Percentiles rank a stretch among this genome's conserved stretches.
phyloP scores from a whole-genome alignment of 441 rosid species.

The Erysimum pusillum region DNA sequence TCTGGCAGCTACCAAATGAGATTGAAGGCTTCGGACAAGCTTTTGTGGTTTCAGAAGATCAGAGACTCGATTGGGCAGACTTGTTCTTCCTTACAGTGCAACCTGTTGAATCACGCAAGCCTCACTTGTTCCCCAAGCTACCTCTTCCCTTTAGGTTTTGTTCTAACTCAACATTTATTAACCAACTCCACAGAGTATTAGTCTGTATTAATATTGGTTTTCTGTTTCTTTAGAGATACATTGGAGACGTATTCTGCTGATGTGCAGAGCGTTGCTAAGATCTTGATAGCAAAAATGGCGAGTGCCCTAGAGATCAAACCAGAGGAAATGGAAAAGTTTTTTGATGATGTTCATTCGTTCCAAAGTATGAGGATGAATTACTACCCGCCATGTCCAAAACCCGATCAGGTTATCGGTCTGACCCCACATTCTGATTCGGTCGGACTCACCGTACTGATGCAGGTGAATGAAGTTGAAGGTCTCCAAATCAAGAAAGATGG shows the following conservation, averaged over 20 bases:
- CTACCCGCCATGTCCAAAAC: conserved; percentile 59
- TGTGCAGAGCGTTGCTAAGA: conserved; percentile 42
- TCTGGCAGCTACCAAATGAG: conserved; percentile 51
- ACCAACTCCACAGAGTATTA: neutral
- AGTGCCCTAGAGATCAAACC: conserved; percentile 44
- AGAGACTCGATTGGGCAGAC: conserved; percentile 68
- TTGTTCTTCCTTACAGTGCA: conserved; percentile 49
- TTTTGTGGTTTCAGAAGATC: conserved; percentile 57
- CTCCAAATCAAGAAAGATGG: conserved; percentile 55
- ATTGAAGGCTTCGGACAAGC: conserved; percentile 68
- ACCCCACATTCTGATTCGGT: conserved; percentile 51
- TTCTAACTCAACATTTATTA: neutral
- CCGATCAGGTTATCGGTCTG: conserved; percentile 53
- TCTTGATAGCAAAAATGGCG: conserved; percentile 43
- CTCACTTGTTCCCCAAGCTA: conserved; percentile 57
- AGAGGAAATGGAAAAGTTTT: conserved; percentile 47
- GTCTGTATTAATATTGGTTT: neutral
- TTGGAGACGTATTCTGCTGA: conserved; percentile 47
- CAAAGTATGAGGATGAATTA: conserved; percentile 47
- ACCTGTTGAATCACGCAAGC: conserved; percentile 51
- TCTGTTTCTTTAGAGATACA: conserved; percentile 43
- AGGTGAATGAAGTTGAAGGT: conserved; percentile 55
- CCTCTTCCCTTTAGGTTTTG: conserved; percentile 60
- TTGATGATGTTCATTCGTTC: neutral
- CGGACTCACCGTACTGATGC: conserved; percentile 57